Evolutionary conservation across 148 eudicot species (phyloP).

Genomic region (Salicornia ramosissima): DNA sequence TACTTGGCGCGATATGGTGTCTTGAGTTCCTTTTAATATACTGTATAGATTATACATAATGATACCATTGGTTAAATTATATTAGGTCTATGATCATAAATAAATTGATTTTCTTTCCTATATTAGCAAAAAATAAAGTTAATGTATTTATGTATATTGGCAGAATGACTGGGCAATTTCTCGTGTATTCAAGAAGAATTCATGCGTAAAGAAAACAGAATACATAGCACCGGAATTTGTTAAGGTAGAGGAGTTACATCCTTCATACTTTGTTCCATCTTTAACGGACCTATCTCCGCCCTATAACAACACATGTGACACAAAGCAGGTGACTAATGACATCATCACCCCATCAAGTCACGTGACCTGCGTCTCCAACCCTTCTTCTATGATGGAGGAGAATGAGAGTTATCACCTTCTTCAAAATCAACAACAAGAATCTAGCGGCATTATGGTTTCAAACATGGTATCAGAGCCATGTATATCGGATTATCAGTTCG

Average conservation of each 20-base stretch:
- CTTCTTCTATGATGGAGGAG: constrained; percentile 23
- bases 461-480: constrained; percentile 21
- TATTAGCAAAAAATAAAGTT: too few relatives aligned
- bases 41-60: too few relatives aligned
- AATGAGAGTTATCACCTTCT: constrained; percentile 14
- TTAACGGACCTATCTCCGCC: constrained; percentile 47
- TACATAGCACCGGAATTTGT: constrained; percentile 17
- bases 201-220: constrained; percentile 42
- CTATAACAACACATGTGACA: constrained; percentile 16
- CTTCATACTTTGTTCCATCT: constrained; percentile 47
- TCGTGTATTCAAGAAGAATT: constrained; percentile 59
- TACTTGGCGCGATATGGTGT: too few relatives aligned
- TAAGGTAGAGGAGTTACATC: constrained; percentile 20
- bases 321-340: constrained; percentile 10
- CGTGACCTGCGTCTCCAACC: constrained; percentile 69
- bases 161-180: constrained; percentile 90
- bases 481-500: constrained; percentile 15
- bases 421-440: background rate
- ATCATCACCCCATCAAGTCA: constrained; percentile 24
- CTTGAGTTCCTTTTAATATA: too few relatives aligned
- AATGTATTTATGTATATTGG: background rate
- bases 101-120: too few relatives aligned
- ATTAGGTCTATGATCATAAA: too few relatives aligned
- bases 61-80: too few relatives aligned
- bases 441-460: background rate